Percentiles rank a stretch among this genome's conserved stretches.
phyloP scores from a whole-genome alignment of 805 yeast species.

The Debaryomyces prosopidis region DNA sequence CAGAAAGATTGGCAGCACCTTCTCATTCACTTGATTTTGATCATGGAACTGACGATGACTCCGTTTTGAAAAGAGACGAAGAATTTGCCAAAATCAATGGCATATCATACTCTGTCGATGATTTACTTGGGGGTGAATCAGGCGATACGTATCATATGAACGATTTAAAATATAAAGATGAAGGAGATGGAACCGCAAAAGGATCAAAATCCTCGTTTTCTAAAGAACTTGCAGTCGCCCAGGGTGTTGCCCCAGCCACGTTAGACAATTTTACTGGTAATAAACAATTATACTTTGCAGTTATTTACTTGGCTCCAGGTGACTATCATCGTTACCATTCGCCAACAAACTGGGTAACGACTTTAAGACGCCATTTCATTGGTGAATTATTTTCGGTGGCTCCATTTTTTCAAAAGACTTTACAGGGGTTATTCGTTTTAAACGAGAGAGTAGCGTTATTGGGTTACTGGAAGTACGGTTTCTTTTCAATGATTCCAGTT shows the following conservation, averaged over 20 bases:
- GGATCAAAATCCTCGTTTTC: constrained; percentile 31
- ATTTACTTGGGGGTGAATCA: constrained; percentile 58
- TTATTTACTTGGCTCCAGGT: constrained; percentile 95
- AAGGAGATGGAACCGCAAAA: constrained; percentile 64
- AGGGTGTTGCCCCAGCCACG: constrained; percentile 38
- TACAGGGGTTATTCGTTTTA: constrained; percentile 82
- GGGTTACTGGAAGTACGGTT: constrained; percentile 96
- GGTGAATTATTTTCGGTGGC: constrained; percentile 96
- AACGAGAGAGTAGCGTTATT: constrained; percentile 94
- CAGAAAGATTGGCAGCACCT: constrained; percentile 54
- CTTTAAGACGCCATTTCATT: constrained; percentile 88
- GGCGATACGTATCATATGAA: constrained; percentile 45
- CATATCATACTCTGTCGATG: constrained; percentile 68
- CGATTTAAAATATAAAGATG: constrained; percentile 52
- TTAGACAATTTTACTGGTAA: constrained; percentile 35
- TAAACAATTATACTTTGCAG: constrained; percentile 78
- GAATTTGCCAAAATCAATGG: constrained; percentile 82
- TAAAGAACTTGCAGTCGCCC: constrained; percentile 40
- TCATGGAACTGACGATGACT: constrained; percentile 39
- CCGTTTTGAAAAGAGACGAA: constrained; percentile 52
- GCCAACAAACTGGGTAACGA: constrained; percentile 94
- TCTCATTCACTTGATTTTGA: constrained; percentile 49
- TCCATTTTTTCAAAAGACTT: constrained; percentile 88
- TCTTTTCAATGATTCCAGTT: constrained; percentile 97
- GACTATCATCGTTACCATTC: constrained; percentile 97